These are phyloP conservation scores for Leucoagaricus sp. DNA, from an alignment of 1,284 basidiomycete species.

Conservation along the genomic window DNA sequence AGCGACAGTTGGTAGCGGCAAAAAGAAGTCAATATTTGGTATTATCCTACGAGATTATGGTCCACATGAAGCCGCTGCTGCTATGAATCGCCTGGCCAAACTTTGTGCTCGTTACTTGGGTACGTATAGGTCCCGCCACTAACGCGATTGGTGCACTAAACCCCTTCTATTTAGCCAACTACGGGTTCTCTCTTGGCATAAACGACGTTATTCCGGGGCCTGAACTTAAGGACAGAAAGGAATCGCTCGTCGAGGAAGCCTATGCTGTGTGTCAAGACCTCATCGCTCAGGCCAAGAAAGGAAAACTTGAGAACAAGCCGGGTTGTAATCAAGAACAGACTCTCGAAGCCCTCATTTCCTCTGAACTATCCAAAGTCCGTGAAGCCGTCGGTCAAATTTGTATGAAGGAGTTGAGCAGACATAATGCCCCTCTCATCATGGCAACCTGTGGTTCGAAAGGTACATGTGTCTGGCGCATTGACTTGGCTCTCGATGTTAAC, in stretches of 20 bases:
- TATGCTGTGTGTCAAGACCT: slow-evolving; percentile 88
- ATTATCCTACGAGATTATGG: slow-evolving; percentile 98
- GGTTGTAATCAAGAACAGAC: slow-evolving; percentile 98
- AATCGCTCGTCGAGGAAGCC: slow-evolving; percentile 85
- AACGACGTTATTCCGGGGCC: slow-evolving; percentile 98
- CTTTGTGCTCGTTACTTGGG: slow-evolving; percentile 94
- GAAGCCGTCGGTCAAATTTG: slow-evolving; percentile 97
- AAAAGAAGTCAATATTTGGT: slow-evolving; percentile 99
- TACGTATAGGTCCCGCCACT: slow-evolving; percentile 36
- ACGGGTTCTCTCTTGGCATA: slow-evolving; percentile 97
- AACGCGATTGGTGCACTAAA: neutral
- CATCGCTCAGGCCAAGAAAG: slow-evolving; percentile 89
- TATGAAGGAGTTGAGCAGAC: slow-evolving; percentile 95
- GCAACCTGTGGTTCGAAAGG: slow-evolving; percentile 99
- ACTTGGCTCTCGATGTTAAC: neutral
- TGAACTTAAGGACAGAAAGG: slow-evolving; percentile 80
- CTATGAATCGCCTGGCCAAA: slow-evolving; percentile 97
- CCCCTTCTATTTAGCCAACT: slow-evolving; percentile 69
- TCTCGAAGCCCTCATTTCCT: slow-evolving; percentile 93
- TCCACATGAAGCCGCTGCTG: slow-evolving; percentile 88
- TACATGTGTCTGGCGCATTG: slow-evolving; percentile 31
- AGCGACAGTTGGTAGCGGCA: slow-evolving; percentile 96
- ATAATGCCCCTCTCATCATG: slow-evolving; percentile 99
- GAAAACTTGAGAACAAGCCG: slow-evolving; percentile 92
- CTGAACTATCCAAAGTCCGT: slow-evolving; percentile 92